Base-by-base conservation (phyloP, 306 rosid genomes). In the Calophaca sinica region DNA sequence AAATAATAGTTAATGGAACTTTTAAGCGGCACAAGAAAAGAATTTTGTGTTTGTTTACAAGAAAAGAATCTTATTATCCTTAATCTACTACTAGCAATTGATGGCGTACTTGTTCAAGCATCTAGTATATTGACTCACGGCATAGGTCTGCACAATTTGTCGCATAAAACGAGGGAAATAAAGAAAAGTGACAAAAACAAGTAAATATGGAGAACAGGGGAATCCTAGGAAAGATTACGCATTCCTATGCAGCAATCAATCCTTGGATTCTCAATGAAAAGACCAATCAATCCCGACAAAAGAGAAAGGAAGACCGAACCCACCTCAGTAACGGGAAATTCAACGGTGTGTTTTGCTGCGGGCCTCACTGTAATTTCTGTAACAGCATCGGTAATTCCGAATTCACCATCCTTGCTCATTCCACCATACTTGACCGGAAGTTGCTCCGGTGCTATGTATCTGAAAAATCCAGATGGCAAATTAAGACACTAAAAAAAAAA, bases 341-440 rank as follows among this genome's bases (percentile, higher is more conserved):
- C 92, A 6, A 90, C 89, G 1, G 79, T 84, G 68, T 84, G 91
- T 58, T 85, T 84, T 35, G 96, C 81, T 5, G 93, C 87, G 14
- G 86, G 89, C 75, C 79, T 81, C 46, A 92, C 74, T 44, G 83
- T 82, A 51, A 87, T 68, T 82, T 92, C 96, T 2, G 86, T 84
- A 26, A 77, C 89, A 76, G 84, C 81, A 79, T 89, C 91, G 29
- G 81, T 60, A 29, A 72, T 70, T 62, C 82, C 90, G 60, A 79
- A 78, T 72, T 92, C 96, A 32, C 88, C 91, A 55, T 87, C 90
- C 69, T 79, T 81, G 82, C 88, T 87, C 45, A 92, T 72, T 60
- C 97, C 97, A 45, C 97, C 97, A 73, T 89, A 92, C 70, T 88
- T 86, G 31, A 88, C 89, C 2, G 89, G 92, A 75, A 92, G 72